These are phyloP conservation scores for Coffea eugenioides DNA, from an alignment of 257 asterid species.

Conservation along the genomic window DNA sequence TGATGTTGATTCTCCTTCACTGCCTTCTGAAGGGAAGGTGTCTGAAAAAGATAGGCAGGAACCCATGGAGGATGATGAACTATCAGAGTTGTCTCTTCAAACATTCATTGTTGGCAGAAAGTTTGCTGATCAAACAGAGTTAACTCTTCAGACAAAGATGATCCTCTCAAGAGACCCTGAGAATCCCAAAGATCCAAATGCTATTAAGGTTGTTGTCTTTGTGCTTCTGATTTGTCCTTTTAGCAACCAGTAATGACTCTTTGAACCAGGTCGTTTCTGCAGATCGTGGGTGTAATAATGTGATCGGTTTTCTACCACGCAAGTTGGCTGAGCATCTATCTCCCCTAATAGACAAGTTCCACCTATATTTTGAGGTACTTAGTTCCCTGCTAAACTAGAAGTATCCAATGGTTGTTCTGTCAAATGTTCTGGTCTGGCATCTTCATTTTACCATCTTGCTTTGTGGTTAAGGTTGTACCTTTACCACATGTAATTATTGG, in stretches of 20 bases:
- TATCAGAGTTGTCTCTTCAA: constrained; percentile 43
- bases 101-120: constrained; percentile 87
- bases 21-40: constrained; percentile 28
- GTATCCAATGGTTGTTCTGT: background rate
- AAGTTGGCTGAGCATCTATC: constrained; percentile 73
- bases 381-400: background rate
- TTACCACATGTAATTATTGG: background rate
- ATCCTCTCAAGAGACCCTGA: constrained; percentile 69
- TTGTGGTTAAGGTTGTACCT: background rate
- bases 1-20: constrained; percentile 24
- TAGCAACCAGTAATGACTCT: constrained; percentile 13
- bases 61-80: constrained; percentile 30
- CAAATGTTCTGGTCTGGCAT: background rate
- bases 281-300: constrained; percentile 44
- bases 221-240: constrained; percentile 15
- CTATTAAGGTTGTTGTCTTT: constrained; percentile 62
- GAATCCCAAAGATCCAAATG: constrained; percentile 74
- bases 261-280: constrained; percentile 61
- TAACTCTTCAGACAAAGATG: constrained; percentile 49
- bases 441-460: background rate
- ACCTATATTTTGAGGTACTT: constrained; percentile 68
- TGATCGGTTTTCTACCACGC: constrained; percentile 82
- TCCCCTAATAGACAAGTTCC: constrained; percentile 72
- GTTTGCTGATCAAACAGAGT: constrained; percentile 47
- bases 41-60: constrained; percentile 31